A percentile compares a stretch with the other conserved stretches of the same genome.
phyloP scores from a whole-genome alignment of 768 basidiomycete species.

The Astraeus odoratus region DNA sequence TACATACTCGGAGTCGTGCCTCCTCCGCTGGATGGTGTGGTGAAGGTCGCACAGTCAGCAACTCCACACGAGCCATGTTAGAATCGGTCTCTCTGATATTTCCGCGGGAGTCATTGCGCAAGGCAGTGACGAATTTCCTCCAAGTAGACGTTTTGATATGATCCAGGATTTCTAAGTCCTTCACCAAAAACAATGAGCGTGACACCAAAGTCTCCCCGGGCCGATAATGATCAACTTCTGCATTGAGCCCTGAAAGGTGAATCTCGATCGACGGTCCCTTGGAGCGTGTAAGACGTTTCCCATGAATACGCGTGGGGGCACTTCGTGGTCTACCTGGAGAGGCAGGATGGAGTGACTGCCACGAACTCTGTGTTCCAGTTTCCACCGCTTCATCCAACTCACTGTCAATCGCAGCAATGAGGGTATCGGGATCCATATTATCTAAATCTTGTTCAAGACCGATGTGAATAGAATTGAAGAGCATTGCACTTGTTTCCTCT shows the following conservation, averaged over 20 bases:
- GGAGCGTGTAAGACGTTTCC: conserved; percentile 63
- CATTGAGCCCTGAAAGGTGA: conserved; percentile 52
- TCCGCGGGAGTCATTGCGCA: conserved; percentile 79
- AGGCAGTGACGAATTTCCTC: conserved; percentile 90
- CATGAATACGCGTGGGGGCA: conserved; percentile 35
- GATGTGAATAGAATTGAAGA: conserved; percentile 94
- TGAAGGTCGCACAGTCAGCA: conserved; percentile 68
- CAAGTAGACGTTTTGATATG: conserved; percentile 98
- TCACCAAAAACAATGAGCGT: conserved; percentile 59
- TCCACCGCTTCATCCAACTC: conserved; percentile 76
- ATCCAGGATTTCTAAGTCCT: conserved; percentile 84
- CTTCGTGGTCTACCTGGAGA: conserved; percentile 36
- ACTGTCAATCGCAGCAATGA: conserved; percentile 90
- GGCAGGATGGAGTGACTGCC: conserved; percentile 73
- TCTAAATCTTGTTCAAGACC: conserved; percentile 78
- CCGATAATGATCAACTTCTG: conserved; percentile 61
- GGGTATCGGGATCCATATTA: conserved; percentile 62
- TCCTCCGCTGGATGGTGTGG: conserved; percentile 65
- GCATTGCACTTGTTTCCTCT: conserved; percentile 63
- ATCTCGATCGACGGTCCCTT: conserved; percentile 82
- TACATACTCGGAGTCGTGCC: conserved; percentile 55
- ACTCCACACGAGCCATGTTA: conserved; percentile 86
- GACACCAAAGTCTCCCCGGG: conserved; percentile 53
- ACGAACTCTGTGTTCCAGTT: conserved; percentile 74
- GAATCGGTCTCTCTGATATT: conserved; percentile 88